Percentiles rank a stretch among this genome's conserved stretches.
phyloP scores from a whole-genome alignment of 441 rosid genomes.

The Croton laevigatus region DNA sequence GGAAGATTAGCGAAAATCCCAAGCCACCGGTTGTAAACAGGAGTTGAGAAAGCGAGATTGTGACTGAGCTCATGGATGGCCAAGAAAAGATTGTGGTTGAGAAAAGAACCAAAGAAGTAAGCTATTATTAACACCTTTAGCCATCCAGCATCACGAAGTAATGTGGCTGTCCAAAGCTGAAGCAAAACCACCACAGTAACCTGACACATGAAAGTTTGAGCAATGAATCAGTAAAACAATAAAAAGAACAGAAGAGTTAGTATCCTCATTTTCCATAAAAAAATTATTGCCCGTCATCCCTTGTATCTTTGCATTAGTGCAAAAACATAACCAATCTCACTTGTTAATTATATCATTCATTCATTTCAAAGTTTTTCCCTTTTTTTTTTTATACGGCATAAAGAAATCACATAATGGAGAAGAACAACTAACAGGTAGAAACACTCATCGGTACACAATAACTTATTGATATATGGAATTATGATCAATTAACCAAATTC shows the following conservation, averaged over 20 bases:
- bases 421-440: neutral
- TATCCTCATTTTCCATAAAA: neutral
- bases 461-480: neutral
- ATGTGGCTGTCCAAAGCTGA: constrained; percentile 67
- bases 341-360: too few species aligned
- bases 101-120: constrained; percentile 84
- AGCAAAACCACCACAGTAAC: constrained; percentile 59
- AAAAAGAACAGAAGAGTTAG: neutral
- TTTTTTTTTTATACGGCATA: neutral
- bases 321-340: neutral
- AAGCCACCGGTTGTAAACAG: constrained; percentile 76
- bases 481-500: neutral
- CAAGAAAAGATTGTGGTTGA: constrained; percentile 85
- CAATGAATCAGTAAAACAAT: neutral
- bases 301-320: neutral
- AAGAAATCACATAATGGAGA: neutral
- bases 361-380: too few species aligned
- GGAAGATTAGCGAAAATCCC: constrained; percentile 91
- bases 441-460: neutral
- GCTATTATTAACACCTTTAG: constrained; percentile 58
- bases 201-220: constrained; percentile 39
- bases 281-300: too few species aligned
- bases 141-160: constrained; percentile 64
- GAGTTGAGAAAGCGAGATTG: constrained; percentile 83
- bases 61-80: constrained; percentile 94